Evolutionary conservation across 371 early-diverging fungal genomes (phyloP), one percentile per base, ranked within the genome.

Genomic region (Apophysomyces ossiformis): DNA sequence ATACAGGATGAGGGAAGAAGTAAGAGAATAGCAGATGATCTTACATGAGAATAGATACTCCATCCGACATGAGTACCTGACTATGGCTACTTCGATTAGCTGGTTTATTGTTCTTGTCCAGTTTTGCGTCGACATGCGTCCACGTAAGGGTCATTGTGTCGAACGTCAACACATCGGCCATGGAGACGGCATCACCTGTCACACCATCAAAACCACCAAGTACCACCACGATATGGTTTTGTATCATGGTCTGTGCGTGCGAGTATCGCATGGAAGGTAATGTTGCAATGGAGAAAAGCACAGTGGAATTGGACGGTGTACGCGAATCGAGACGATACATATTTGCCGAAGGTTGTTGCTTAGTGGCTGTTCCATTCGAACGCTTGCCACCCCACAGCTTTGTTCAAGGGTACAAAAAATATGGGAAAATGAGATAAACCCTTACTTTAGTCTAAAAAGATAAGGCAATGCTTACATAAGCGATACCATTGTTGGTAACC

Each of bases 371-470:
- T 9, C 50, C 21, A 36, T 43, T 60, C 3, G 75, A 63, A 26
- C 72, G 58, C 61, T 77, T 80, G 46, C 80, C 80, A 41, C 80
- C 80, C 80, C 80, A 80, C 50, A 80, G 68, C 79, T 79, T 67
- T 16, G 32, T 26, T 26, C 26, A 46, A 38, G 37, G 11, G n/a
- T 26, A 54, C 39, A 57, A 21, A 54, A 56, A 35, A 54, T 56
- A 56, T 35, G 18, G 38, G 12, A 38, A 37, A 7, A 36, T 44
- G 9, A 21, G 50, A 37, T 47, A 41, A 45, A 45, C 54, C 0
- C 11, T 16, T 56, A 18, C 7, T 45, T 26, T 26, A 26, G 32
- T 26, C 32, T 26, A 26, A 38, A n/a, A 60, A 38, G 38, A 39
- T 21, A 12, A 26, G 32, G 32, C 2, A 26, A 26, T 13, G 43